These are phyloP conservation scores for Pyrrhoderma noxium DNA, from an alignment of 1,284 basidiomycete species.

Conservation along the genomic window DNA sequence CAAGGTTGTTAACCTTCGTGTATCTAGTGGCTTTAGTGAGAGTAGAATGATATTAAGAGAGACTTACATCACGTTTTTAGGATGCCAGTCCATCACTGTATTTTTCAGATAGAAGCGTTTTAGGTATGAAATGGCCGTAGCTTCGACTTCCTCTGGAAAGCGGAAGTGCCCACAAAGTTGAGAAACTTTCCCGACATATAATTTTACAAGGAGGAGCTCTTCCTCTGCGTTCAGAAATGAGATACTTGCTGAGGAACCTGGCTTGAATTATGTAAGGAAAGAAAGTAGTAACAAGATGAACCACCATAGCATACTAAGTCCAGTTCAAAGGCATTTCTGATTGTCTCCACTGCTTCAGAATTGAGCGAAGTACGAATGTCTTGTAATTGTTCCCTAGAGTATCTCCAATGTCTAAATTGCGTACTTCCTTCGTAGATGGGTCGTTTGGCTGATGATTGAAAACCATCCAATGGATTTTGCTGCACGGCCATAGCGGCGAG, in stretches of 20 bases:
- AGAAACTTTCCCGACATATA: constrained; percentile 84
- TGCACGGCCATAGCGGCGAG: constrained; percentile 7
- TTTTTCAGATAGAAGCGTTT: constrained; percentile 98
- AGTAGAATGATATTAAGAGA: background rate
- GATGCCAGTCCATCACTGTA: constrained; percentile 99
- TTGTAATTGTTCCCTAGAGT: constrained; percentile 59
- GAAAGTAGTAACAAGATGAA: background rate
- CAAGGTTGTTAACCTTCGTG: constrained; percentile 80
- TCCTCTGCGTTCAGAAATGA: constrained; percentile 77
- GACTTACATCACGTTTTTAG: constrained; percentile 89
- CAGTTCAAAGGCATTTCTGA: constrained; percentile 68
- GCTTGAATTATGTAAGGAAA: constrained; percentile 31
- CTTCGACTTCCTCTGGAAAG: constrained; percentile 88
- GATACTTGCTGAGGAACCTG: constrained; percentile 59
- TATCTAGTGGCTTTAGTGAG: constrained; percentile 2
- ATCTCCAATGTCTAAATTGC: constrained; percentile 85
- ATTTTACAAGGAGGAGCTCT: constrained; percentile 82
- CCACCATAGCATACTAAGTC: constrained; percentile 54
- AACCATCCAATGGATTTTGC: background rate
- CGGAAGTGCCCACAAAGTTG: constrained; percentile 81
- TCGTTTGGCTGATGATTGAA: background rate
- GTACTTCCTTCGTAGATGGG: constrained; percentile 75
- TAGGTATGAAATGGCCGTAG: constrained; percentile 86
- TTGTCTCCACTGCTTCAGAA: constrained; percentile 63
- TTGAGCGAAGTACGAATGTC: constrained; percentile 62